Evolutionary conservation across 371 early-diverging fungal genomes (phyloP).

Genomic region (Mortierella sp.): DNA sequence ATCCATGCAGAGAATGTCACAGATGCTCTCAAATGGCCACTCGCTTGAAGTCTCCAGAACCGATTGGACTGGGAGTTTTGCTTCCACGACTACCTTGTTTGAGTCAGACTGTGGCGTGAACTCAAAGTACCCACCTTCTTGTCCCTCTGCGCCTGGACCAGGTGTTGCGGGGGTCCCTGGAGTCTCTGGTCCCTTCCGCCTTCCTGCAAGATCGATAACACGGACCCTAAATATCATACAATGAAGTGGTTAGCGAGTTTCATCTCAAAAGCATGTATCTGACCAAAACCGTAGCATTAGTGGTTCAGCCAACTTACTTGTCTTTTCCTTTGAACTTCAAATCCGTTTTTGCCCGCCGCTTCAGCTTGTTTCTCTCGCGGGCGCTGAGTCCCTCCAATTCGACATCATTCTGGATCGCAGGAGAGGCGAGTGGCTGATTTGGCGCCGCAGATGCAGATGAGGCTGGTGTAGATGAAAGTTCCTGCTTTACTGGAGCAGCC

Average conservation of each 20-base stretch:
- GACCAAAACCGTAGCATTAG: background rate
- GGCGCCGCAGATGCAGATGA: conserved; percentile 34
- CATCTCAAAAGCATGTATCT: background rate
- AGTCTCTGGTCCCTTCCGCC: conserved; percentile 50
- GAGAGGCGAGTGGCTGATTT: conserved; percentile 49
- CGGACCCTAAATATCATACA: conserved; percentile 40
- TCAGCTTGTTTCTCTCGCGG: conserved; percentile 89
- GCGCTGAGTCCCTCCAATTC: conserved; percentile 90
- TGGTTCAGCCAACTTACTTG: conserved; percentile 63
- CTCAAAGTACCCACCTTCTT: conserved; percentile 66
- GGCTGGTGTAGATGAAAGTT: conserved; percentile 57
- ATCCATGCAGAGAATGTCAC: conserved; percentile 91
- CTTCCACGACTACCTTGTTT: conserved; percentile 81
- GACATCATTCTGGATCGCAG: conserved; percentile 56
- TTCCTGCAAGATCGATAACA: conserved; percentile 56
- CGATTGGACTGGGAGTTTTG: conserved; percentile 65
- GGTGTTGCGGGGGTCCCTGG: conserved; percentile 63
- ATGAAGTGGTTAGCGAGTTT: background rate
- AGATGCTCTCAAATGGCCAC: conserved; percentile 95
- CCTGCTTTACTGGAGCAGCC: conserved; percentile 47
- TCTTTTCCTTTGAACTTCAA: conserved; percentile 84
- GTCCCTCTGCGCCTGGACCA: conserved; percentile 60
- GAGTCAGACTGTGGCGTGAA: conserved; percentile 80
- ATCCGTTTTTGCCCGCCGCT: conserved; percentile 88
- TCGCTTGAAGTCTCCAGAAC: conserved; percentile 67